A percentile compares a stretch with the other conserved stretches of the same genome.
phyloP scores from a whole-genome alignment of 106 monocot species.

The Phalaenopsis equestris region DNA sequence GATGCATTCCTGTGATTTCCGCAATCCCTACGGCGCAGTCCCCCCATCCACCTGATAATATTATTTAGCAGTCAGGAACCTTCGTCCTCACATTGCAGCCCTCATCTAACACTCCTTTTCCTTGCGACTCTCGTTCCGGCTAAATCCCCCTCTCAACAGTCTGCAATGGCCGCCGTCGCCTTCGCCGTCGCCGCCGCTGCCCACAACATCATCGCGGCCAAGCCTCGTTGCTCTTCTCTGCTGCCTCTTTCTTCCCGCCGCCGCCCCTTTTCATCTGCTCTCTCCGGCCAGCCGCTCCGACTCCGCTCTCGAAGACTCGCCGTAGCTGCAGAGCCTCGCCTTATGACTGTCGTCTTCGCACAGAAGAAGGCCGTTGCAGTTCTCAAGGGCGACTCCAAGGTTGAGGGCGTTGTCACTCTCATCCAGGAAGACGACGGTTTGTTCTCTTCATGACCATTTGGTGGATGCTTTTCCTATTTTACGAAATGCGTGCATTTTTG shows the following conservation, averaged over 20 bases:
- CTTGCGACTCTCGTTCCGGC: neutral
- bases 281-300: conserved; percentile 6
- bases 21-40: no score
- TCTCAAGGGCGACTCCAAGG: conserved; percentile 53
- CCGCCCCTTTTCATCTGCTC: neutral
- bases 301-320: neutral
- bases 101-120: neutral
- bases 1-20: no score
- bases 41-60: no score
- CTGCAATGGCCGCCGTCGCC: conserved; percentile 7
- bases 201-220: neutral
- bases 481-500: neutral
- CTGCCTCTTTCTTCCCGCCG: neutral
- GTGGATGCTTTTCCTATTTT: neutral
- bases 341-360: conserved; percentile 22
- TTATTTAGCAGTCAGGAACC: neutral
- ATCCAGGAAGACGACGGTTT: conserved; percentile 50
- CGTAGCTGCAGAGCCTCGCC: neutral
- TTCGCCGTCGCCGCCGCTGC: conserved; percentile 14
- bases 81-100: neutral
- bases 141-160: neutral
- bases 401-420: conserved; percentile 72
- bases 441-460: neutral
- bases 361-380: conserved; percentile 73
- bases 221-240: neutral